Conservation (phyloP, 805 yeast species). For the Candida sanyiensis region DNA sequence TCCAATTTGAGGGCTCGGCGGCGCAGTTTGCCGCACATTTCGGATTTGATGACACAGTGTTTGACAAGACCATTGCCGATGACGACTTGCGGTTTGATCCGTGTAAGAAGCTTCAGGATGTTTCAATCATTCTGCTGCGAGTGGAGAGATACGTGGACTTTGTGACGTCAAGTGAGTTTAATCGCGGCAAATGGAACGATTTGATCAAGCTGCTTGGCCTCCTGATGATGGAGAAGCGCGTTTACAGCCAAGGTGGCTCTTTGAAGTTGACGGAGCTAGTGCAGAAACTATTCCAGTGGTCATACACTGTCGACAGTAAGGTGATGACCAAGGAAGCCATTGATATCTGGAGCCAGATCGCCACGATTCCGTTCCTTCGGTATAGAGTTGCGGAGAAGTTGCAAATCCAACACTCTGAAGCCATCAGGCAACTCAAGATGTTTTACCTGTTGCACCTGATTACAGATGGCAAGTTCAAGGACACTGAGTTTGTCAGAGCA, state of each 20-base stretch:
- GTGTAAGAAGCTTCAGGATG: constrained; percentile 5
- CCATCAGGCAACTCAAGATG: constrained; percentile 4
- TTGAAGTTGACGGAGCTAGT: neutral
- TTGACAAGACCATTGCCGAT: constrained; percentile 1
- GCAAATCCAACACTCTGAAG: neutral
- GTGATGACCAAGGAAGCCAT: neutral
- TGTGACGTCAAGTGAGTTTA: neutral
- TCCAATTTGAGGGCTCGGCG: constrained; percentile 2
- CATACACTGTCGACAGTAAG: neutral
- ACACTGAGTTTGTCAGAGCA: neutral
- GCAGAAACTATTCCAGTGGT: constrained; percentile 8
- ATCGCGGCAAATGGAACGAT: neutral
- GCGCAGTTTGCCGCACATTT: constrained; percentile 7
- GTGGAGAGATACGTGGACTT: constrained; percentile 5
- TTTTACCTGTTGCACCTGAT: neutral
- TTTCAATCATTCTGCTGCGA: constrained; percentile 5
- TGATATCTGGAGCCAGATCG: constrained; percentile 6
- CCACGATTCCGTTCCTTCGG: neutral
- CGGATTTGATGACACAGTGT: constrained; percentile 1
- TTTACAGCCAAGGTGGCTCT: neutral
- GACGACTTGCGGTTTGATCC: constrained; percentile 7
- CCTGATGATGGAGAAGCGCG: constrained; percentile 12
- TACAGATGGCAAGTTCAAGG: constrained; percentile 1
- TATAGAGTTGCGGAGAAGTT: constrained; percentile 12
- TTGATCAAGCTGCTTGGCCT: constrained; percentile 9